These are phyloP conservation scores for Parathielavia appendiculata DNA, from an alignment of 495 filamentous ascomycete species.

Conservation along the genomic window DNA sequence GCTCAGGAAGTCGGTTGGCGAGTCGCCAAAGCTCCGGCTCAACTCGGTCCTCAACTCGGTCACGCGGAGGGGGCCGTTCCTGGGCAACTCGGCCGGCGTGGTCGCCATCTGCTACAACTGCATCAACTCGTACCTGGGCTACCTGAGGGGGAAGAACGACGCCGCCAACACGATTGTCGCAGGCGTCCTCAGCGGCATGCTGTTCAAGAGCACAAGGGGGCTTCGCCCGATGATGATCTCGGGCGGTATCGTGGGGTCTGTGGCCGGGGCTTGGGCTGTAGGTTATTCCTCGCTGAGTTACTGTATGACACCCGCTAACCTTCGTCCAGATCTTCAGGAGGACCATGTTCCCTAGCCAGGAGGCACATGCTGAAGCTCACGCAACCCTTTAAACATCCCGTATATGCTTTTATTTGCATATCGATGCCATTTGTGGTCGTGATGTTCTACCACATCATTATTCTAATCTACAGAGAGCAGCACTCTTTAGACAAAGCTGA, in stretches of 20 bases:
- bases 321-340: slow-evolving; percentile 27
- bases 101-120: slow-evolving; percentile 93
- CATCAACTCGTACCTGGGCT: slow-evolving; percentile 85
- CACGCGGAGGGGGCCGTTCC: slow-evolving; percentile 88
- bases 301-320: slow-evolving; percentile 1
- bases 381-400: slow-evolving; percentile 11
- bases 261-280: slow-evolving; percentile 88
- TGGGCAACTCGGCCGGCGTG: slow-evolving; percentile 92
- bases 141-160: slow-evolving; percentile 84
- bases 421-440: slow-evolving; percentile 1
- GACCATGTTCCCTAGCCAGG: slow-evolving; percentile 27
- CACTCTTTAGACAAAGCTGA: slow-evolving; percentile 9
- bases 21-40: slow-evolving; percentile 82
- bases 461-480: slow-evolving; percentile 27
- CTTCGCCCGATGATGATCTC: slow-evolving; percentile 89
- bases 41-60: slow-evolving; percentile 92
- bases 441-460: slow-evolving; percentile 6
- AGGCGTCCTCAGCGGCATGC: slow-evolving; percentile 78
- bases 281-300: slow-evolving; percentile 30
- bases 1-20: slow-evolving; percentile 61
- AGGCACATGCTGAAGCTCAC: slow-evolving; percentile 13
- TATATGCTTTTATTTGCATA: slow-evolving; percentile 1
- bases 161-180: slow-evolving; percentile 79
- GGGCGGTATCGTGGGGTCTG: slow-evolving; percentile 74
- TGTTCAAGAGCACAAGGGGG: slow-evolving; percentile 94